Conservation (phyloP, 371 early-diverging fungal species). For the Rozella allomycis region DNA sequence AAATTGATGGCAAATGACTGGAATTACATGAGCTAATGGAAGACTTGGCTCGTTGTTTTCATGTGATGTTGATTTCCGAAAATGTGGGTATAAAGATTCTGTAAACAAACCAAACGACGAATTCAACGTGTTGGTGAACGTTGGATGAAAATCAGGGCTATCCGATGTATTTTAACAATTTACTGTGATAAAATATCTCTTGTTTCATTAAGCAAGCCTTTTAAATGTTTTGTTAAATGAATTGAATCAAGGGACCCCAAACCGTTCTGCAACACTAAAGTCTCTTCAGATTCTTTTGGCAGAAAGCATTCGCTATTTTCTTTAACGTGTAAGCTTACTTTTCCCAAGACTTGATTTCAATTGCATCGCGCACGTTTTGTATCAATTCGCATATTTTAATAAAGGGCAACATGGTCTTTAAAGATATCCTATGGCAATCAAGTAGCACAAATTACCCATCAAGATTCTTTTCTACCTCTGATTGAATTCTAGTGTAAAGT, state of each 20-base stretch:
- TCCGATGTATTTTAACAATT: background rate
- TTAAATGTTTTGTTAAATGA: constrained; percentile 15
- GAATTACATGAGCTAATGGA: no score
- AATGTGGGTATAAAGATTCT: no score
- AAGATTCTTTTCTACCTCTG: constrained; percentile 39
- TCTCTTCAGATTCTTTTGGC: constrained; percentile 40
- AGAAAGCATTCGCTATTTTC: constrained; percentile 27
- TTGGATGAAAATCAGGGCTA: constrained; percentile 40
- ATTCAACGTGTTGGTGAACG: no score
- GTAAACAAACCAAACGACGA: no score
- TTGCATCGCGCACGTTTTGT: constrained; percentile 19
- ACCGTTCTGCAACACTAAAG: constrained; percentile 34
- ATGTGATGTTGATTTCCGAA: no score
- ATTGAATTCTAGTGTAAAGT: constrained; percentile 36
- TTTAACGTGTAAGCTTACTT: constrained; percentile 1
- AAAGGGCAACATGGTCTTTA: background rate
- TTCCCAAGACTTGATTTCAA: constrained; percentile 3
- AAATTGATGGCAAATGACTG: no score
- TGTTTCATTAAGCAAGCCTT: constrained; percentile 47
- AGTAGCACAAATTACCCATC: constrained; percentile 22
- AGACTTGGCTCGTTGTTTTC: no score
- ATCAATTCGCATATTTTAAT: constrained; percentile 10
- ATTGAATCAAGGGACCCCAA: constrained; percentile 13
- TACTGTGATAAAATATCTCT: constrained; percentile 55
- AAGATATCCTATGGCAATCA: constrained; percentile 1